phyloP scores from a whole-genome alignment of 495 filamentous ascomycete genomes.

The Penicillium canariense region DNA sequence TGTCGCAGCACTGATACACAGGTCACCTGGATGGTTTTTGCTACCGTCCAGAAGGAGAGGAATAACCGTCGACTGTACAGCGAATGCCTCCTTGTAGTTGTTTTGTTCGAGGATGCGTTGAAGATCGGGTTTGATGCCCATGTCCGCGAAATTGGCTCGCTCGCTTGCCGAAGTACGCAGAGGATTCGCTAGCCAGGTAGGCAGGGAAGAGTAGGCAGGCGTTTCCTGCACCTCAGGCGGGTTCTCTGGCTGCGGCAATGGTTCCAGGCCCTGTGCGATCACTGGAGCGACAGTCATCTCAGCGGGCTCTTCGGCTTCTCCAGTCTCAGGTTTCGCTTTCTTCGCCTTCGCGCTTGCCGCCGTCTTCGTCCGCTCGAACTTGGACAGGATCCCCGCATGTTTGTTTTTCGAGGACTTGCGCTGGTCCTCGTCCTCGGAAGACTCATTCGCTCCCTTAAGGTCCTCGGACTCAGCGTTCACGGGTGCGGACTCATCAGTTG shows the following conservation, averaged over 20 bases:
- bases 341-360: slow-evolving; percentile 31
- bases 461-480: slow-evolving; percentile 12
- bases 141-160: slow-evolving; percentile 56
- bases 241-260: slow-evolving; percentile 72
- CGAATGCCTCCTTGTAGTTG: slow-evolving; percentile 73
- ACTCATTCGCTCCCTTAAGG: slow-evolving; percentile 7
- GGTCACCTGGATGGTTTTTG: slow-evolving; percentile 61
- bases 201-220: slow-evolving; percentile 48
- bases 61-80: slow-evolving; percentile 78
- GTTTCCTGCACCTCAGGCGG: slow-evolving; percentile 49
- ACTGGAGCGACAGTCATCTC: slow-evolving; percentile 31
- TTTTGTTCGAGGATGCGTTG: slow-evolving; percentile 60
- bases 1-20: slow-evolving; percentile 85
- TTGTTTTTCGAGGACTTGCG: slow-evolving; percentile 32
- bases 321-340: slow-evolving; percentile 19
- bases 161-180: slow-evolving; percentile 58
- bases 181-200: slow-evolving; percentile 72
- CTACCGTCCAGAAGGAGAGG: slow-evolving; percentile 67
- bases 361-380: slow-evolving; percentile 43
- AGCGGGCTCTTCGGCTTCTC: slow-evolving; percentile 16
- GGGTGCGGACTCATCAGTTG: slow-evolving; percentile 22
- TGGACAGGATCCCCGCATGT: slow-evolving; percentile 44
- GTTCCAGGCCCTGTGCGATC: slow-evolving; percentile 66
- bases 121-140: slow-evolving; percentile 56
- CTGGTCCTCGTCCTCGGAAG: slow-evolving; percentile 5